Evolutionary conservation across 352 stramenopile genomes (phyloP), one percentile per base, ranked within the genome.

Genomic region (Phytophthora chlamydospora): DNA sequence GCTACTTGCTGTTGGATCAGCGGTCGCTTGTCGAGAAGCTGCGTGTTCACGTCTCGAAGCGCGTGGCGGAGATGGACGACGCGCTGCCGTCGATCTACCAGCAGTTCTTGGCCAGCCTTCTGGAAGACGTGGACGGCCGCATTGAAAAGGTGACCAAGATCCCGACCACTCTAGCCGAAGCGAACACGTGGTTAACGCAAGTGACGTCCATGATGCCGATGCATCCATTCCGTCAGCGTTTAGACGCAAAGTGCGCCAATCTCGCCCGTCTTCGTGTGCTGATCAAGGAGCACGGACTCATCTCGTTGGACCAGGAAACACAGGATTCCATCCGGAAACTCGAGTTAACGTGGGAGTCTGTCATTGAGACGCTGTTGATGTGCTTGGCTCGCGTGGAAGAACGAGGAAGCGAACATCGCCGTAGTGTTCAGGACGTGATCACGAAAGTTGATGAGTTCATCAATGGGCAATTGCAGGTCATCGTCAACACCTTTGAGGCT

Each of bases 121-220:
- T 91, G 21, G n/a, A 53, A 6, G 79, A 88, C 36, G 69, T 88
- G 7, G 77, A 87, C 45, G 73, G 67, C 14, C 56, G 70, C 1
- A 79, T 89, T n/a, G 78, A 90, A 6, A 67, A 68, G 11, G 68
- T 90, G 10, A 90, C 77, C 8, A 84, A 75, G 17, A 88, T 91
- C 16, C 80, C 83, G 0, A 86, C 64, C 0, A 88, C 51, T 9
- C 67, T 91, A 5, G 36, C 55, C 21, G 81, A 84, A 42, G 78
- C 76, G 6, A 73, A 65, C 31, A 17, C 47, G 8, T 91, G 83
- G 83, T 40, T 91, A 10, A 48, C 62, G 1, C 69, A 84, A 34
- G 62, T 89, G 21, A 76, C 58, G 8, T 75, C 83, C 5, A 87
- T 90, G 77, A 71, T 90, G 55, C 66, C 70, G 0, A 77, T 62